Evolutionary conservation across 805 yeast genomes (phyloP).

Genomic region (Cyberlindnera xylosilytica): DNA sequence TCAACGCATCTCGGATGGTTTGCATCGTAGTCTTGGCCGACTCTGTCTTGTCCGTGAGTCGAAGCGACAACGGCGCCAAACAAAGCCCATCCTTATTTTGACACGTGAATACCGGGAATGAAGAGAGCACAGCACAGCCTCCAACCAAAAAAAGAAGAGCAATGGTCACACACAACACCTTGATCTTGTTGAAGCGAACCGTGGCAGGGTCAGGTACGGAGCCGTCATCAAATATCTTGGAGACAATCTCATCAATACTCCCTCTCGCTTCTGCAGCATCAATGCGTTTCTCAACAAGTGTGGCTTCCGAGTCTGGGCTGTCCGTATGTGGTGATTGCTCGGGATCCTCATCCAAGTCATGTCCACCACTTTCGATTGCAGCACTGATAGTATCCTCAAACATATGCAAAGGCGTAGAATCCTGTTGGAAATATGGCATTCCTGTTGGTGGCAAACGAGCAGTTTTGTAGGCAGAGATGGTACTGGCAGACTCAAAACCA

Average conservation of each 20-base stretch:
- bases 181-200: not conserved
- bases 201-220: not conserved
- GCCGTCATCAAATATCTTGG: slow-evolving; percentile 11
- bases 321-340: not conserved
- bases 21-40: slow-evolving; percentile 32
- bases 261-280: slow-evolving; percentile 1
- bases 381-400: slow-evolving; percentile 12
- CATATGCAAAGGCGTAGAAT: slow-evolving; percentile 3
- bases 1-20: slow-evolving; percentile 40
- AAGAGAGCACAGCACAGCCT: slow-evolving; percentile 4
- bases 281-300: not conserved
- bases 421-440: not conserved
- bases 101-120: slow-evolving; percentile 32
- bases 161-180: not conserved
- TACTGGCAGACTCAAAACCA: not conserved
- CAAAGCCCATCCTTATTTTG: slow-evolving; percentile 29
- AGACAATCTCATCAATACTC: slow-evolving; percentile 14
- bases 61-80: slow-evolving; percentile 42
- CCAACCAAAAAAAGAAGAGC: slow-evolving; percentile 1
- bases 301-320: not conserved
- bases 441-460: not conserved
- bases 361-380: not conserved
- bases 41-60: slow-evolving; percentile 35
- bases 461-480: slow-evolving; percentile 3
- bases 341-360: not conserved